Base-by-base conservation (phyloP, 768 basidiomycete species). In the Hirschioporus abietinus region DNA sequence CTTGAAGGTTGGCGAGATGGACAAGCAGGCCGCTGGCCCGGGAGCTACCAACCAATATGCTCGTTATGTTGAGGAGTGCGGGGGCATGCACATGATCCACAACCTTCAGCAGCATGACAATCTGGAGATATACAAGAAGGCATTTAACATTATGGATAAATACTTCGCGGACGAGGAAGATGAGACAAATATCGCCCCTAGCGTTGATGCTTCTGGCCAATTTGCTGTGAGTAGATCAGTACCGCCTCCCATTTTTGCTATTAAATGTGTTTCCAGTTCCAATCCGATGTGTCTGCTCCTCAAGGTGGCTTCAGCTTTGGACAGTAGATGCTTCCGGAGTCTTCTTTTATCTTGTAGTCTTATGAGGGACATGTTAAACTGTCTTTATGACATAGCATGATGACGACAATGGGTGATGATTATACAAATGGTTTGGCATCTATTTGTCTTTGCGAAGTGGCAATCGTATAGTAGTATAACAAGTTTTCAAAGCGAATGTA, bases 91-190 rank as follows among this genome's bases (percentile, higher is more conserved):
- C 71, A 92, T 95, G 23, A 98, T 99, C 76, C 96, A 99, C 83
- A 96, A 98, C 78, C 87, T 99, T 65, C 97, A 99, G 80, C 95
- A 96, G 78, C 97, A 99, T 78, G 96, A 99, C 81, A 99, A 99
- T 80, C 79, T 98, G 79, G 96, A 99, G 72, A 99, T 99, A 73
- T 99, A 99, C 82, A 98, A 98, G 87, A 99, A 99, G 82, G 96
- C 96, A 58, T 99, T 95, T 84, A 94, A 94, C 78, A 97, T 94
- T 74, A 93, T 93, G 91, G 91, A 94, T 81, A 96, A 96, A 75
- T 97, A 96, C 82, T 97, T 96, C 91, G 94, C 95, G 35, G 95
- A 96, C 69, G 96, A 99, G 74, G 96, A 98, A 75, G 96, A 96
- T 62, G 94, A 94, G 74, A 88, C 92, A 64, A 90, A 86, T 24